A percentile compares a stretch with the other conserved stretches of the same genome.
Conservation (phyloP, 192 early-diverging fungal species). For the Globomyces pollinis-pini region DNA sequence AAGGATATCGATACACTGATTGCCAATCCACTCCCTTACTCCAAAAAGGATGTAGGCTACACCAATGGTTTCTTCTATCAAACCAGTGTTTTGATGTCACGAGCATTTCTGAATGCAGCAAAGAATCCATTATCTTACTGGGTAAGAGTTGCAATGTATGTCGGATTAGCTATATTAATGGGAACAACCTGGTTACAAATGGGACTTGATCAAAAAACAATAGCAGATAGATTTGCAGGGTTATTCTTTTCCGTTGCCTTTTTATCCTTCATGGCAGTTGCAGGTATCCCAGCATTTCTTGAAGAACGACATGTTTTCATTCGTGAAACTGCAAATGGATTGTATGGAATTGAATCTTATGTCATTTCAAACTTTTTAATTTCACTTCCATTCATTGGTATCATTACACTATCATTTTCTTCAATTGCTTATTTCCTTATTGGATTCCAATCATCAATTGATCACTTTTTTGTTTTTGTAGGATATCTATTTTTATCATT, state of each 20-base stretch:
- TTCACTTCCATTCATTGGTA: constrained; percentile 20
- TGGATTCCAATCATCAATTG: constrained; percentile 11
- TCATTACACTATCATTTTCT: constrained; percentile 24
- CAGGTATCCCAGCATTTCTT: constrained; percentile 33
- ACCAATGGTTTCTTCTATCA: constrained; percentile 18
- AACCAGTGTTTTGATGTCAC: constrained; percentile 13
- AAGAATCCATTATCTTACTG: constrained; percentile 29
- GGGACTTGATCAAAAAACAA: constrained; percentile 16
- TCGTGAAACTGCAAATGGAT: constrained; percentile 26
- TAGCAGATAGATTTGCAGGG: constrained; percentile 23
- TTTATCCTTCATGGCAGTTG: constrained; percentile 22
- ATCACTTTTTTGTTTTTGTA: constrained; percentile 30
- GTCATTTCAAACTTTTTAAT: constrained; percentile 28
- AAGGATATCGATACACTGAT: background rate
- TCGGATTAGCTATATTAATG: constrained; percentile 26
- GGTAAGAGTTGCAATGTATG: constrained; percentile 31
- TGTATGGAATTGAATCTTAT: constrained; percentile 21
- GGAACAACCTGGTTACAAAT: constrained; percentile 24
- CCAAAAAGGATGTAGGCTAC: constrained; percentile 5
- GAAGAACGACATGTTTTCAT: constrained; percentile 33
- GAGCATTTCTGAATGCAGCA: constrained; percentile 11
- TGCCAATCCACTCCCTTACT: background rate
- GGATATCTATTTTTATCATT: constrained; percentile 29
- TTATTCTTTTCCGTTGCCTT: constrained; percentile 19
- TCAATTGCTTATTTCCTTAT: constrained; percentile 25